Evolutionary conservation across 2,329 filamentous ascomycete genomes (phyloP), one percentile per base, ranked within the genome.

Genomic region (Apiospora hydei): DNA sequence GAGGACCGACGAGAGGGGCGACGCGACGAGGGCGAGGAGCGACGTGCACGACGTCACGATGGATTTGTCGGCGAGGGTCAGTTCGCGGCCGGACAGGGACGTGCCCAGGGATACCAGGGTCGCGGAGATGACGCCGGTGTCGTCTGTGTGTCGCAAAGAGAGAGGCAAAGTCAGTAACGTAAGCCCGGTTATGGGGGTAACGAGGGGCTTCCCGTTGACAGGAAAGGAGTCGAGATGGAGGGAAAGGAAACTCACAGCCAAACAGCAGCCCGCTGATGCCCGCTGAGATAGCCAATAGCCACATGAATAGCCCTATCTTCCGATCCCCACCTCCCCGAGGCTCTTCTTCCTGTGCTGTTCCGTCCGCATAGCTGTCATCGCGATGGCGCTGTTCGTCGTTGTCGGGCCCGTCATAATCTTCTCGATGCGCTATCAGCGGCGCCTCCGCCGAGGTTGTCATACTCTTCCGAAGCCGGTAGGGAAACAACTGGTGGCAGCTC

Each of bases 21-120:
- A 92, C 53, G 90, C 83, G 71, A 90, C 77, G 4, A 92, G 88
- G 4, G 92, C 92, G 73, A 91, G 88, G 67, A 93, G 86, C 5
- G 90, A 89, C 6, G 92, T 93, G 30, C 87, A 88, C n/a, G 90
- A 91, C 3, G 92, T 93, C 77, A 93, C 91, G 75, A 93, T 84
- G 8, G 91, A 93, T 80, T 91, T 93, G 81, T 93, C 90, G 77
- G 91, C 81, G 0, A 90, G 88, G 1, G 87, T 90, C 38, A 93
- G 84, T 11, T 84, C 80, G 67, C 87, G 87, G 71, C 83, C 80
- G 41, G 88, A 90, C 44, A 93, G 88, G 11, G 89, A 88, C 1
- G 83, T 85, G 69, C 87, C 88, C 74, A 93, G 87, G 2, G 90
- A 91, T 66, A 93, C 88, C 47, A 93, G 85, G 0, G 90, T 92